Evolutionary conservation across 345 rosid species (phyloP).

Genomic region (Citrus trifoliata): DNA sequence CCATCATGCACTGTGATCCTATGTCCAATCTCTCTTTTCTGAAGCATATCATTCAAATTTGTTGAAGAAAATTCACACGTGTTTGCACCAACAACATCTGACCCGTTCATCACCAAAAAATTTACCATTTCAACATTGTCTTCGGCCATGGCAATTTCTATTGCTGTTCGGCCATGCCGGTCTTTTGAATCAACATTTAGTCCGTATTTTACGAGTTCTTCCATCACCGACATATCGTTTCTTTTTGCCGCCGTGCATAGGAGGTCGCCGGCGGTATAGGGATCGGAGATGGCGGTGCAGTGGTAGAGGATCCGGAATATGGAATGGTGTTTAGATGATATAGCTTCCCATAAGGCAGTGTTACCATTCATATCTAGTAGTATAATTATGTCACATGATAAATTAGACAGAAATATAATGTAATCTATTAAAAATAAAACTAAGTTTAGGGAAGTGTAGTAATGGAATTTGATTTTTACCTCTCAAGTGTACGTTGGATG

Average conservation of each 20-base stretch:
- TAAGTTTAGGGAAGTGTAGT: not conserved
- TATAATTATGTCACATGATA: not conserved
- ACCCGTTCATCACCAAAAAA: slow-evolving; percentile 63
- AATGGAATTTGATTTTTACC: slow-evolving; percentile 36
- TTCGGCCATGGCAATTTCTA: slow-evolving; percentile 59
- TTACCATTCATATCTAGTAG: slow-evolving; percentile 61
- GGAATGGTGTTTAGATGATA: slow-evolving; percentile 53
- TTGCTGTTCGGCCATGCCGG: slow-evolving; percentile 54
- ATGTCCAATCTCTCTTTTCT: slow-evolving; percentile 44
- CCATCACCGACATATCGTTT: slow-evolving; percentile 52
- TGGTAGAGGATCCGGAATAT: slow-evolving; percentile 66
- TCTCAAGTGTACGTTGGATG: slow-evolving; percentile 64
- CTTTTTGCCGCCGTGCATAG: slow-evolving; percentile 71
- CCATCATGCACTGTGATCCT: slow-evolving; percentile 26
- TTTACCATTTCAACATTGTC: slow-evolving; percentile 63
- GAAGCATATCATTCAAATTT: slow-evolving; percentile 38
- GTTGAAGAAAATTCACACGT: slow-evolving; percentile 18
- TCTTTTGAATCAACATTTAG: slow-evolving; percentile 53
- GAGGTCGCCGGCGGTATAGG: slow-evolving; percentile 61
- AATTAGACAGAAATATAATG: not conserved
- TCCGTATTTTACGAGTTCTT: slow-evolving; percentile 59
- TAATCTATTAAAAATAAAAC: not conserved
- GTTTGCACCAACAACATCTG: slow-evolving; percentile 37
- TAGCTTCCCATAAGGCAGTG: slow-evolving; percentile 80
- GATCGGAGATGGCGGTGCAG: slow-evolving; percentile 56